Evolutionary conservation across 805 yeast genomes (phyloP), one percentile per base, ranked within the genome.

Genomic region (Saccharomycopsis javanensis): DNA sequence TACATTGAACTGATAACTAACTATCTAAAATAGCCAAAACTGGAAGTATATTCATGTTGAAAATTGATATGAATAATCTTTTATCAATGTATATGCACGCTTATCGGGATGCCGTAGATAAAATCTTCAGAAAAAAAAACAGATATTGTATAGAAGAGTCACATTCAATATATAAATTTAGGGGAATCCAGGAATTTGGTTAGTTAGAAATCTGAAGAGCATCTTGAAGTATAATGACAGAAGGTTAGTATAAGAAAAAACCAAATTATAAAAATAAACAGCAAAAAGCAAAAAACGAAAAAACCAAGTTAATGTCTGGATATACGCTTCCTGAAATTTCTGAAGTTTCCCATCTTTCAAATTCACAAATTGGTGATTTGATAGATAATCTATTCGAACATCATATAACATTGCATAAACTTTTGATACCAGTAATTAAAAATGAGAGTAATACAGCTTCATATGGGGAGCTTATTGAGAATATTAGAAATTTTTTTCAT

Each of bases 371-470:
- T 6, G 50, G 28, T 18, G 72, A 71, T 51, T 71, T 79, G 0
- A 65, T 85, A 35, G 79, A 77, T 54, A 79, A 78, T 55, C 69
- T 85, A n/a, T 85, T 85, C 64, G 91, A 85, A 67, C 85, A 81
- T 7, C 83, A 88, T 66, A 69, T 70, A 1, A 73, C 82, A 53
- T 75, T 71, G 56, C 75, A 63, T n/a, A 60, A 54, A 56, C 74
- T 61, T 56, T 70, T 69, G 45, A 64, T 61, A 51, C 78, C 69
- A 25, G 64, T 50, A 59, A 72, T 60, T 57, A 72, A 62, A 16
- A 42, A 34, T 31, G 58, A 52, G 10, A 18, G 53, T 10, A 38
- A 51, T 11, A 38, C 25, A 25, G 65, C 66, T 60, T 64, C 67
- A 5, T 74, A 72, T 56, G 34, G 27, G 1, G 74, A 68, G 5